Evolutionary conservation across 2,329 filamentous ascomycete species (phyloP), one percentile per base, ranked within the genome.

Genomic region (Epichloe glyceriae): DNA sequence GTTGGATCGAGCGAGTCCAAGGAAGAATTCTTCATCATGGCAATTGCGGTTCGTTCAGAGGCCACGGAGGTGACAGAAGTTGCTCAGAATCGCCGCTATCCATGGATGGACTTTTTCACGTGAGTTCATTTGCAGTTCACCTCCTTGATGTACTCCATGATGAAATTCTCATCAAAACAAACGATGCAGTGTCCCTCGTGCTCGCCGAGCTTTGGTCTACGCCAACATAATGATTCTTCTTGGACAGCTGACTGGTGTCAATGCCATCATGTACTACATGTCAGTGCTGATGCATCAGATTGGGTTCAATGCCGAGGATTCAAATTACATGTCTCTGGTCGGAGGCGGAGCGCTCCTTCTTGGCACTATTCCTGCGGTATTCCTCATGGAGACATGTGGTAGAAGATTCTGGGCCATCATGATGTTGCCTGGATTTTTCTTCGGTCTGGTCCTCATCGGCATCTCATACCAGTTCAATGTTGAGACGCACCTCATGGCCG

Each of bases 51-150:
- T 11, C 69, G 69, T 34, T 72, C 74, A 20, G 78, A 83, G 55
- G 72, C 83, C 55, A 73, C 71, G 26, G 66, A 73, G 4, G 70
- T 76, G 8, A 61, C 64, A n/a, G 71, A 76, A 54, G 73, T 74
- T 7, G 67, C 71, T 7, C 68, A 70, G 49, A 77, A 77, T 57
- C 73, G 73, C 52, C 74, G 73, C 30, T 85, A 78, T 65, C 77
- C 82, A 0, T 87, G 83, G 82, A 72, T 86, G 70, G 83, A 88
- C 61, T 85, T 87, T 67, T 78, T 87, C 67, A 86, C 82, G 63
- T 63, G 52, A 48, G 62, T 55, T 15, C 3, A 12, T 8, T 8
- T 15, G 14, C 12, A n/a, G 8, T 6, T 7, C 17, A 17, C 17
- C 15, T 30, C 15, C 26, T 30, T 15, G 14, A 15, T 43, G 8